Percentiles rank a stretch among this genome's conserved stretches.
phyloP scores from a whole-genome alignment of 139 green algal genomes.

The Asterochloris sp. region DNA sequence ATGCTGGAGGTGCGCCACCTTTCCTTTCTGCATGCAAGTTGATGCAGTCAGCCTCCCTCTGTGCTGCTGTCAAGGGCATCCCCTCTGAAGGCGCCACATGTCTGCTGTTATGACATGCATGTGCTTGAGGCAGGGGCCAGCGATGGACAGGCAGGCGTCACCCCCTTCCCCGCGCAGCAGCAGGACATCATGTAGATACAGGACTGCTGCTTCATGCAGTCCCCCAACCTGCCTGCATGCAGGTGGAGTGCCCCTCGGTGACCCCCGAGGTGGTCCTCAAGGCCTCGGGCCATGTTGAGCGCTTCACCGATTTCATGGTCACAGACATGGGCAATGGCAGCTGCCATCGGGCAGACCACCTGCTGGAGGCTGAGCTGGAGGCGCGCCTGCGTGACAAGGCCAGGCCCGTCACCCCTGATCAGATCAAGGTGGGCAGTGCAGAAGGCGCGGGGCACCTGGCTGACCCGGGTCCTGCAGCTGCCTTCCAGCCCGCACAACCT shows the following conservation, averaged over 20 bases:
- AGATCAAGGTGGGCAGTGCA: slow-evolving; percentile 29
- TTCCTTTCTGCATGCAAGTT: too few relatives aligned
- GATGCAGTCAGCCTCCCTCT: too few relatives aligned
- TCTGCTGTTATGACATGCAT: neutral
- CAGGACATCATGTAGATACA: too few relatives aligned
- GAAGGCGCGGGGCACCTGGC: too few relatives aligned
- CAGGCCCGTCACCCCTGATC: slow-evolving; percentile 39
- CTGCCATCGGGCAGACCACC: slow-evolving; percentile 93
- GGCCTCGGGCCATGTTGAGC: slow-evolving; percentile 95
- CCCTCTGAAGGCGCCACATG: neutral
- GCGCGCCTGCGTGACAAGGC: slow-evolving; percentile 76
- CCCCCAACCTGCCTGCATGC: neutral
- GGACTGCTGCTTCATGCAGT: too few relatives aligned
- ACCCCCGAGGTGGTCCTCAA: slow-evolving; percentile 93
- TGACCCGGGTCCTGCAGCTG: too few relatives aligned
- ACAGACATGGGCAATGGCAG: slow-evolving; percentile 86
- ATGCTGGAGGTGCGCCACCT: slow-evolving; percentile 88
- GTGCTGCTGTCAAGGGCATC: neutral
- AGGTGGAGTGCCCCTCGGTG: slow-evolving; percentile 95
- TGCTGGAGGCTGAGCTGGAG: slow-evolving; percentile 87
- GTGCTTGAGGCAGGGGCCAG: neutral
- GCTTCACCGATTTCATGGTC: slow-evolving; percentile 98
- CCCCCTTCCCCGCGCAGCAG: too few relatives aligned
- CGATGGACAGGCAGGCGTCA: neutral
- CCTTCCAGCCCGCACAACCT: too few relatives aligned